A percentile compares a stretch with the other conserved stretches of the same genome.
These are phyloP conservation scores for Penicillium nordicum DNA, from an alignment of 2,329 filamentous ascomycete species.

Conservation along the genomic window DNA sequence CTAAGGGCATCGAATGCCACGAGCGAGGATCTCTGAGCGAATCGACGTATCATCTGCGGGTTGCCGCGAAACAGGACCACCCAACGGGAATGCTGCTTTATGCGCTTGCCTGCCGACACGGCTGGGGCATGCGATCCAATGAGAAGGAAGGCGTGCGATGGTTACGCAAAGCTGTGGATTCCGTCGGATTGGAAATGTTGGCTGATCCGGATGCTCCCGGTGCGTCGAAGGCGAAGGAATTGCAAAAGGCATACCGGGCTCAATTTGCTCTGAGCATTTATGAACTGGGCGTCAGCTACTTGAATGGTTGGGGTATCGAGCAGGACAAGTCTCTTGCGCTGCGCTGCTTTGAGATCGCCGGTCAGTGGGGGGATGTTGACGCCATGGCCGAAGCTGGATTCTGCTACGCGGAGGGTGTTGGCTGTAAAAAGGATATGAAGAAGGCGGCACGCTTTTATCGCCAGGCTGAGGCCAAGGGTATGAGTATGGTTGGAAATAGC, in stretches of 20 bases:
- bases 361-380: slow-evolving; percentile 91
- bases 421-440: slow-evolving; percentile 93
- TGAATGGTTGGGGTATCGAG: slow-evolving; percentile 97
- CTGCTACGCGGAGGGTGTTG: slow-evolving; percentile 90
- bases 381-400: slow-evolving; percentile 92
- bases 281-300: slow-evolving; percentile 91
- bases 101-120: slow-evolving; percentile 88
- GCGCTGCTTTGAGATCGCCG: slow-evolving; percentile 94
- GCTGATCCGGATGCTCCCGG: slow-evolving; percentile 59
- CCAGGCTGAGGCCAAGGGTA: slow-evolving; percentile 83
- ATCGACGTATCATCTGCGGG: slow-evolving; percentile 90
- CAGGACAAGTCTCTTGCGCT: slow-evolving; percentile 86
- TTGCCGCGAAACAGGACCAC: slow-evolving; percentile 79
- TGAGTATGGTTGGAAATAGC: slow-evolving; percentile 97
- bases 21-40: slow-evolving; percentile 84
- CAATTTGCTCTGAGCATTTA: slow-evolving; percentile 96
- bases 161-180: slow-evolving; percentile 87
- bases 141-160: slow-evolving; percentile 85
- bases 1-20: slow-evolving; percentile 85
- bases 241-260: slow-evolving; percentile 77
- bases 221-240: slow-evolving; percentile 58
- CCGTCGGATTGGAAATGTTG: slow-evolving; percentile 74
- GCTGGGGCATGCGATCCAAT: slow-evolving; percentile 95
- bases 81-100: slow-evolving; percentile 96
- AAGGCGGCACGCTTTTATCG: slow-evolving; percentile 91